Evolutionary conservation across 352 stramenopile species (phyloP).

Genomic region (Pythium monospermum): DNA sequence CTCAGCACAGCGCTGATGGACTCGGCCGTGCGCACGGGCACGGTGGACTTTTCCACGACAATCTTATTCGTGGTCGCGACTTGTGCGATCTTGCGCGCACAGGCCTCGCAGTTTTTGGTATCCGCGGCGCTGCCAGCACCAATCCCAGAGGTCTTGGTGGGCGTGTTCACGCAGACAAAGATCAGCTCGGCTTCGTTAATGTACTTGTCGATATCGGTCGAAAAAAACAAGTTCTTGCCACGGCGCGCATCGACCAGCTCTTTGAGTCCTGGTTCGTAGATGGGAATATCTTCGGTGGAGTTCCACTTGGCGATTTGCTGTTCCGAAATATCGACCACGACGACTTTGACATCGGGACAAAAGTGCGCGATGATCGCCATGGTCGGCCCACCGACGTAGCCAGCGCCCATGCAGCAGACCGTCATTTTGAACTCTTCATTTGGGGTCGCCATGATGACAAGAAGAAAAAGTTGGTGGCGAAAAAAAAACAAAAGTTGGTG

Average conservation of each 20-base stretch:
- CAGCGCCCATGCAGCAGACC: slow-evolving; percentile 96
- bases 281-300: slow-evolving; percentile 88
- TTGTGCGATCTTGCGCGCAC: slow-evolving; percentile 96
- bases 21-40: slow-evolving; percentile 98
- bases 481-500: background rate
- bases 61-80: slow-evolving; percentile 95
- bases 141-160: slow-evolving; percentile 97
- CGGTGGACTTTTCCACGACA: slow-evolving; percentile 99
- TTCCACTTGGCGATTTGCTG: slow-evolving; percentile 99
- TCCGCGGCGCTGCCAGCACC: slow-evolving; percentile 97
- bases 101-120: slow-evolving; percentile 99
- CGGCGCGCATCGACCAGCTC: slow-evolving; percentile 92
- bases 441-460: slow-evolving; percentile 3
- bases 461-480: background rate
- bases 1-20: slow-evolving; percentile 95
- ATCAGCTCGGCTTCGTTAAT: slow-evolving; percentile 98
- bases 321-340: slow-evolving; percentile 95
- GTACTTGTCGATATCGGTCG: slow-evolving; percentile 95
- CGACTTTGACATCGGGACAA: slow-evolving; percentile 97
- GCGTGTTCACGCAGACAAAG: slow-evolving; percentile 99
- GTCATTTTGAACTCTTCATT: slow-evolving; percentile 68
- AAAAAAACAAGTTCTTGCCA: slow-evolving; percentile 99
- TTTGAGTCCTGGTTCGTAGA: slow-evolving; percentile 98
- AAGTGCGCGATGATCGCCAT: slow-evolving; percentile 99
- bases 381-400: slow-evolving; percentile 98